Percentiles rank a stretch among this genome's conserved stretches.
These are phyloP conservation scores for Pythium diclinum DNA, from an alignment of 352 stramenopile genomes.

Conservation along the genomic window DNA sequence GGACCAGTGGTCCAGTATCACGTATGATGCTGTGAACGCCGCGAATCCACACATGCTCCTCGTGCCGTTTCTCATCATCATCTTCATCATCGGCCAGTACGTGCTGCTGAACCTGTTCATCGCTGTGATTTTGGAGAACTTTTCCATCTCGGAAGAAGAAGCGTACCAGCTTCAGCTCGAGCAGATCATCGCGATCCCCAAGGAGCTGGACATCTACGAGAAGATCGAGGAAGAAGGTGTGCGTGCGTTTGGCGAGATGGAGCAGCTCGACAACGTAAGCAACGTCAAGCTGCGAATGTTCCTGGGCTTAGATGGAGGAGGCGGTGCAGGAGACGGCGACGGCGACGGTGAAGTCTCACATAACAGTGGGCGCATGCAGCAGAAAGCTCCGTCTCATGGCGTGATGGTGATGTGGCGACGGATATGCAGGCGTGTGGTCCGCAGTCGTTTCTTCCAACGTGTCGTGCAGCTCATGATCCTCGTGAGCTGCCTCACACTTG, in stretches of 20 bases:
- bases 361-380: neutral
- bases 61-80: constrained; percentile 70
- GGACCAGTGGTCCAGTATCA: constrained; percentile 74
- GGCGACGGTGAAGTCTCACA: neutral
- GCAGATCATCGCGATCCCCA: constrained; percentile 79
- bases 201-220: constrained; percentile 79
- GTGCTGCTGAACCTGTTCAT: constrained; percentile 84
- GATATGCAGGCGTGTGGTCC: constrained; percentile 31
- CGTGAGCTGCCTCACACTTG: constrained; percentile 61
- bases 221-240: constrained; percentile 80
- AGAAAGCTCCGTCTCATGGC: neutral
- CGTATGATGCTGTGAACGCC: constrained; percentile 71
- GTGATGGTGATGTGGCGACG: constrained; percentile 6
- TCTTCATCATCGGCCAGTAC: constrained; percentile 77
- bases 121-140: constrained; percentile 82
- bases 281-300: constrained; percentile 80
- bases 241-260: constrained; percentile 71
- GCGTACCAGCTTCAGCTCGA: constrained; percentile 80
- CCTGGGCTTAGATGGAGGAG: constrained; percentile 49
- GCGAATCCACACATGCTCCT: constrained; percentile 64
- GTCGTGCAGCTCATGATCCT: constrained; percentile 70
- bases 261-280: constrained; percentile 76
- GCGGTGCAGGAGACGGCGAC: neutral
- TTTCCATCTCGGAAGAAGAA: constrained; percentile 76
- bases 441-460: constrained; percentile 46